A percentile compares a stretch with the other conserved stretches of the same genome.
Evolutionary conservation across 1,284 basidiomycete species (phyloP).

Genomic region (Fomitopsis betulina): DNA sequence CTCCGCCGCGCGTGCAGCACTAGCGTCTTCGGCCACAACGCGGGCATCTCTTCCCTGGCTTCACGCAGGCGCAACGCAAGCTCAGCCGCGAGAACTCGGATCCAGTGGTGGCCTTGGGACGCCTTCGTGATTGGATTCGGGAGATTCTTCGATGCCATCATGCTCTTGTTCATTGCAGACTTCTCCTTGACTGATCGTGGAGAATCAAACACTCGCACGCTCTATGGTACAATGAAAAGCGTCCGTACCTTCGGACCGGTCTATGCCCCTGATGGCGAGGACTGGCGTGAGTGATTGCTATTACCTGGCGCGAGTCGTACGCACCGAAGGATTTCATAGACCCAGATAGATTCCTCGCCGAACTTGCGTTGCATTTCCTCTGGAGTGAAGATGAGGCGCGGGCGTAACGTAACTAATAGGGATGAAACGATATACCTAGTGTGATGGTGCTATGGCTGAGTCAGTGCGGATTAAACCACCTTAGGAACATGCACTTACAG

Average conservation of each 20-base stretch:
- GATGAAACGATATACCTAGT: slow-evolving; percentile 34
- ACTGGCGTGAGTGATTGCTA: background rate
- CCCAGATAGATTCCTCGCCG: slow-evolving; percentile 84
- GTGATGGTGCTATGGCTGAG: slow-evolving; percentile 36
- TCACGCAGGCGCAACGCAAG: slow-evolving; percentile 82
- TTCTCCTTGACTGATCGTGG: slow-evolving; percentile 77
- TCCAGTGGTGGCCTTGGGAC: slow-evolving; percentile 84
- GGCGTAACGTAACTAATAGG: background rate
- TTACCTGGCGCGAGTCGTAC: slow-evolving; percentile 11
- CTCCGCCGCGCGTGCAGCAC: slow-evolving; percentile 75
- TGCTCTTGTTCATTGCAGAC: slow-evolving; percentile 78
- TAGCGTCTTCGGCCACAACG: slow-evolving; percentile 91
- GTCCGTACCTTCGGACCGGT: slow-evolving; percentile 76
- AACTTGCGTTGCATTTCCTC: slow-evolving; percentile 83
- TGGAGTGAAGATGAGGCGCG: slow-evolving; percentile 21
- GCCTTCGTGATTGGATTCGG: slow-evolving; percentile 70
- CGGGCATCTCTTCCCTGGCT: slow-evolving; percentile 66
- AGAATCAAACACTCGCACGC: slow-evolving; percentile 1
- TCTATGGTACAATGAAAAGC: background rate
- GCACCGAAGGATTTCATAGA: slow-evolving; percentile 80
- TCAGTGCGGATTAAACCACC: background rate
- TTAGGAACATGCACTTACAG: slow-evolving; percentile 46
- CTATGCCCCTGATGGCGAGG: slow-evolving; percentile 65
- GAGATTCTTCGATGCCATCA: slow-evolving; percentile 92
- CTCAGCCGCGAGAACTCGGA: slow-evolving; percentile 87